A percentile compares a stretch with the other conserved stretches of the same genome.
Evolutionary conservation across 495 filamentous ascomycete genomes (phyloP).

Genomic region (Xylaria nigripes): DNA sequence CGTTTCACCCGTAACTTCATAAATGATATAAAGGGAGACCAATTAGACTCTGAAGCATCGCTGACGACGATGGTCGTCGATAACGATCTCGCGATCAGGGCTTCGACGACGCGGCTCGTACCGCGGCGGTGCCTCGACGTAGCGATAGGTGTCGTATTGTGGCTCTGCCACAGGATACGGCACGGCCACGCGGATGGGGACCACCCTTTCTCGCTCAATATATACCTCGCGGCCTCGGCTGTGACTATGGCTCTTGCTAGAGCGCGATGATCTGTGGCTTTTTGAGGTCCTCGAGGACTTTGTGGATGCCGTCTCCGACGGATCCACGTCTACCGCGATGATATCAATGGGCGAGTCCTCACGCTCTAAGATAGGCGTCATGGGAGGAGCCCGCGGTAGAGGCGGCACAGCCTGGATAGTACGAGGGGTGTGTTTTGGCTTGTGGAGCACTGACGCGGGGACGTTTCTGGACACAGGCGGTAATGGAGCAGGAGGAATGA

Average conservation of each 20-base stretch:
- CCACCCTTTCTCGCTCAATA: constrained; percentile 40
- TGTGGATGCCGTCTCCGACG: constrained; percentile 20
- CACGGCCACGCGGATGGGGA: constrained; percentile 31
- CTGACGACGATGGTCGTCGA: constrained; percentile 23
- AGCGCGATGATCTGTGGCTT: constrained; percentile 20
- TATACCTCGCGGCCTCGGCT: constrained; percentile 34
- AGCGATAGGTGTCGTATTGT: constrained; percentile 39
- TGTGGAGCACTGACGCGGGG: constrained; percentile 1
- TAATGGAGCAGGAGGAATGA: constrained; percentile 32
- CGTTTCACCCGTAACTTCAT: not conserved
- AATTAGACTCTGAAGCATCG: constrained; percentile 16
- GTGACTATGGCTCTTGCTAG: constrained; percentile 19
- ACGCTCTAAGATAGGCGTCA: constrained; percentile 13
- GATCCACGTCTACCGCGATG: constrained; percentile 45
- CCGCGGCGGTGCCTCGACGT: constrained; percentile 37
- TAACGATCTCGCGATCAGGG: constrained; percentile 22
- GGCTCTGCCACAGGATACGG: constrained; percentile 25
- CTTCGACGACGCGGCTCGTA: constrained; percentile 19
- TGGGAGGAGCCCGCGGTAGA: constrained; percentile 22
- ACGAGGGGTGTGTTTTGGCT: constrained; percentile 14
- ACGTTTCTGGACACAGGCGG: not conserved
- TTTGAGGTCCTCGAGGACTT: constrained; percentile 19
- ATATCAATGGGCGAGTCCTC: constrained; percentile 38
- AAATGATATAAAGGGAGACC: not conserved
- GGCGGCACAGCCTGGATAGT: constrained; percentile 23